Evolutionary conservation across 805 yeast species (phyloP), one percentile per base, ranked within the genome.

Genomic region (Priceomyces carsonii): DNA sequence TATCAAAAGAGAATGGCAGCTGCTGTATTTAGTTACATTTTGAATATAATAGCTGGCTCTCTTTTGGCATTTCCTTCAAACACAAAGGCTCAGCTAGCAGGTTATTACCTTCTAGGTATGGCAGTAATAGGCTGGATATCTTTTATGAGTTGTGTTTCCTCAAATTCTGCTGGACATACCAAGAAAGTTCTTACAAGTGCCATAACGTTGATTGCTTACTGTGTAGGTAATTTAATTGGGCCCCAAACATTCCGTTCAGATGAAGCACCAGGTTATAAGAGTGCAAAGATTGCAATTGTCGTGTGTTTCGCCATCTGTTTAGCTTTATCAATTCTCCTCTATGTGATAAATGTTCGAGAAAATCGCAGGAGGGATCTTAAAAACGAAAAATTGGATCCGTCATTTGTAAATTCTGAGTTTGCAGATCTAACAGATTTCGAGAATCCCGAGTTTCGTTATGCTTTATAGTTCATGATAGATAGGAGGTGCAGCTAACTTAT

Each of bases 191-290:
- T n/a, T n/a, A n/a, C n/a, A n/a, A n/a, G n/a, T n/a, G n/a, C n/a
- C n/a, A n/a, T n/a, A n/a, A n/a, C n/a, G n/a, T n/a, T n/a, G n/a
- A n/a, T n/a, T n/a, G n/a, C n/a, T n/a, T 75, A 68, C 54, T 70
- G 79, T 51, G 71, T 63, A 6, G 83, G 83, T 16, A 79, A 77
- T 48, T 55, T 75, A 28, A 56, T 66, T 31, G 83, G 83, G 3
- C 80, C 82, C 1, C 79, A 74, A 42, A 61, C 77, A 3, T 75
- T 75, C 47, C 51, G 55, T 26, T 52, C 54, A 0, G 39, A 31
- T 2, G 72, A 76, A 45, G 73, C 77, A 3, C 78, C 79, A 15
- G 36, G 42, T 3, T 74, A 71, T 42, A 48, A 50, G 8, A 59
- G 64, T 26, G 79, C 71, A n/a, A 63, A 62, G 38, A 60, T 55